phyloP scores from a whole-genome alignment of 306 rosid species.

The Malus fusca region DNA sequence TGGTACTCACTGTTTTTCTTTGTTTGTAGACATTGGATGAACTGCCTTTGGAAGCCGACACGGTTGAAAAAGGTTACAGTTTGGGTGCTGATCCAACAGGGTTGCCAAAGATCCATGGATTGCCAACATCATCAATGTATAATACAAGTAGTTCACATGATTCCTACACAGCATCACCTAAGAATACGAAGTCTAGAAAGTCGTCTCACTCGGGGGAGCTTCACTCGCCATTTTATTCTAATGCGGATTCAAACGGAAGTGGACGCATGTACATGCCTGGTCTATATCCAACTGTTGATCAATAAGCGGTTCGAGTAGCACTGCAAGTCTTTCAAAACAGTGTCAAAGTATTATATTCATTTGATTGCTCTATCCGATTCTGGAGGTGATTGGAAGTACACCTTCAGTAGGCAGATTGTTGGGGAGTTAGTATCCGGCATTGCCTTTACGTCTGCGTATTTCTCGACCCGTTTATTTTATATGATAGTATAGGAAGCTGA shows the following conservation, averaged over 20 bases:
- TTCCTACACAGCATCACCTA: slow-evolving; percentile 62
- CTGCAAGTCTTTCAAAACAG: background rate
- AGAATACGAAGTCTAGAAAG: slow-evolving; percentile 56
- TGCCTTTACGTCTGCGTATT: slow-evolving; percentile 14
- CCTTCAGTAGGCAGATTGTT: slow-evolving; percentile 29
- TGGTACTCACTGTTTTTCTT: slow-evolving; percentile 2
- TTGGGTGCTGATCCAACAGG: slow-evolving; percentile 69
- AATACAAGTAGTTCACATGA: slow-evolving; percentile 47
- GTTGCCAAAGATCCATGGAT: slow-evolving; percentile 80
- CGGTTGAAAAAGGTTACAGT: slow-evolving; percentile 83
- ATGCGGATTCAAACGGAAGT: slow-evolving; percentile 72
- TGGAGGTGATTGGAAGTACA: slow-evolving; percentile 31
- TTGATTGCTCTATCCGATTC: slow-evolving; percentile 39
- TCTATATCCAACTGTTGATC: slow-evolving; percentile 47
- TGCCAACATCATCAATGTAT: slow-evolving; percentile 69
- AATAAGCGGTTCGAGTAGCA: slow-evolving; percentile 14
- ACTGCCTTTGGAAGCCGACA: slow-evolving; percentile 86
- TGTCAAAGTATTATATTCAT: slow-evolving; percentile 42
- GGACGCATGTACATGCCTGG: slow-evolving; percentile 46
- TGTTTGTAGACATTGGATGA: slow-evolving; percentile 77
- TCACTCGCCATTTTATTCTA: slow-evolving; percentile 44
- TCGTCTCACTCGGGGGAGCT: slow-evolving; percentile 90
- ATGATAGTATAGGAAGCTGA: slow-evolving; percentile 2
- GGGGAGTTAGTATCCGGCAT: slow-evolving; percentile 20
- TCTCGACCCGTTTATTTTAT: background rate